A percentile compares a stretch with the other conserved stretches of the same genome.
phyloP scores from a whole-genome alignment of 1,284 basidiomycete genomes.

The Austroboletus niveus region DNA sequence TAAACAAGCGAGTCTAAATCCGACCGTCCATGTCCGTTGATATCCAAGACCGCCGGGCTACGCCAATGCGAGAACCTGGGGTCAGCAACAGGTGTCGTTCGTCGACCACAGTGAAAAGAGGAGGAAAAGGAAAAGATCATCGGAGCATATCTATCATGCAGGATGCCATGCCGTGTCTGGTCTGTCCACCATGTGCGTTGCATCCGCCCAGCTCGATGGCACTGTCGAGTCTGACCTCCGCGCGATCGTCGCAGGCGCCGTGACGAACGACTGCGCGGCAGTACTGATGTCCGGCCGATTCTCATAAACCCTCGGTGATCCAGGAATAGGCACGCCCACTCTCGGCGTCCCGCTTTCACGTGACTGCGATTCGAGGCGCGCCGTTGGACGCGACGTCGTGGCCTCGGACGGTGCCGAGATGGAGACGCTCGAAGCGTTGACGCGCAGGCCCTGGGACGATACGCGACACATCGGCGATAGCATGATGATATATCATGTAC shows the following conservation, averaged over 20 bases:
- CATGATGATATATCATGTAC: slow-evolving; percentile 8
- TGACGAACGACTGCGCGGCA: slow-evolving; percentile 64
- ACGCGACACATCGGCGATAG: slow-evolving; percentile 24
- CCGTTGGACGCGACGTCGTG: slow-evolving; percentile 23
- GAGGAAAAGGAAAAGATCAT: not conserved
- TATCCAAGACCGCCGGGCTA: slow-evolving; percentile 14
- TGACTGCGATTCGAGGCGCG: slow-evolving; percentile 13
- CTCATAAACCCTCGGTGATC: slow-evolving; percentile 16
- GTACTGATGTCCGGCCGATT: slow-evolving; percentile 64
- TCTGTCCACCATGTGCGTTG: slow-evolving; percentile 41
- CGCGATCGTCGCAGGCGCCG: slow-evolving; percentile 55
- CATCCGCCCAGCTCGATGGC: slow-evolving; percentile 37
- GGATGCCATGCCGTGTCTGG: slow-evolving; percentile 23
- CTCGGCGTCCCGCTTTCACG: slow-evolving; percentile 14
- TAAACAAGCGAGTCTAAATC: slow-evolving; percentile 8
- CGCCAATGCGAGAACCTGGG: too few species aligned
- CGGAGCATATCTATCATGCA: slow-evolving; percentile 12
- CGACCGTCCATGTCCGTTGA: slow-evolving; percentile 9
- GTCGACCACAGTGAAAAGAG: not conserved
- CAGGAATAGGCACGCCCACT: slow-evolving; percentile 18
- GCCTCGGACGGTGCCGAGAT: slow-evolving; percentile 26
- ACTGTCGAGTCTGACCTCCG: slow-evolving; percentile 38
- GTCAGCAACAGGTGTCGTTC: not conserved
- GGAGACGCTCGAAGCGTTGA: slow-evolving; percentile 17
- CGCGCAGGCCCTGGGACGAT: slow-evolving; percentile 22